Evolutionary conservation across 1,284 basidiomycete species (phyloP), one percentile per base, ranked within the genome.

Genomic region (Fomitopsis palustris): DNA sequence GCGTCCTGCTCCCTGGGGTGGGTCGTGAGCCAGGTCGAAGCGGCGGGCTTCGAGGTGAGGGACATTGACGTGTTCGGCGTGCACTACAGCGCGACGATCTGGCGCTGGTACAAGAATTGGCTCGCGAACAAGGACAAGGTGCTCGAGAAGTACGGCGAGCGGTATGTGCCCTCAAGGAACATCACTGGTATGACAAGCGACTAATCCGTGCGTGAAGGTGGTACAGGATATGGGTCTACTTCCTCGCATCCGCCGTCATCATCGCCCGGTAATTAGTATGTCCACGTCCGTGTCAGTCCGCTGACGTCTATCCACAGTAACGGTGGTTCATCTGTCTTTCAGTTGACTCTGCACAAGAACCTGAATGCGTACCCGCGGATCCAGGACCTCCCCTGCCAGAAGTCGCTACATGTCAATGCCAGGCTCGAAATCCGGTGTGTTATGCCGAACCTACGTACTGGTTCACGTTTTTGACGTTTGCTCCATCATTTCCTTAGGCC

Each of bases 51-150:
- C 69, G 97, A 99, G 76, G 88, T 99, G 65, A 98, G 97, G 81
- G 92, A 91, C 66, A 81, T 96, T 65, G 97, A 99, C 67, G 96
- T 99, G 51, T 87, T 98, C 41, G 94, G 93, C 61, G 94, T 96
- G n/a, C 94, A 96, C 75, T 98, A 99, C 80, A 93, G 92, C 29
- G 96, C 96, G 1, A 98, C 96, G 3, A 82, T 99, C 72, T 90
- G 87, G 79, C 81, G 85, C 61, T 98, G 95, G 95, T 98, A 98
- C 82, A 86, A 93, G 74, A 98, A 98, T 82, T 96, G 94, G 94
- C 72, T 95, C 31, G 79, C 80, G 58, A 95, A 96, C 81, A 90
- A 93, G 80, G 93, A 93, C 51, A 90, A 92, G 75, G 88, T 98
- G 54, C 68, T 90, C 42, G 92, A 82, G 63, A 91, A 89, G 75